Evolutionary conservation across 306 rosid species (phyloP).

Genomic region (Vicia sativa): DNA sequence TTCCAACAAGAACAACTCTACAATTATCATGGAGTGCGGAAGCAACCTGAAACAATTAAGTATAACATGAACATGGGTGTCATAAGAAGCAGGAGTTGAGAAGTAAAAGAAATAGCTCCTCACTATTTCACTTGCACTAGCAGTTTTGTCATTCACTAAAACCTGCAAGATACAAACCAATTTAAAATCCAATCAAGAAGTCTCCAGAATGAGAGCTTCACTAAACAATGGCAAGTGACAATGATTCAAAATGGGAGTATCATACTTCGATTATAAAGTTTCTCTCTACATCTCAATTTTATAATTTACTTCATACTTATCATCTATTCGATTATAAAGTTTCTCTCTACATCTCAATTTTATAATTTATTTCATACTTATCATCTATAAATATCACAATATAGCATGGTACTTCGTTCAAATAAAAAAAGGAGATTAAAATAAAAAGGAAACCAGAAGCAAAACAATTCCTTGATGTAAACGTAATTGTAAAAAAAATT

Average conservation of each 20-base stretch:
- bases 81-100: constrained; percentile 24
- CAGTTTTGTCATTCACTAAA: constrained; percentile 89
- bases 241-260: constrained; percentile 16
- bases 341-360: no score
- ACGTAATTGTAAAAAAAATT: constrained; percentile 24
- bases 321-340: no score
- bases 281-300: constrained; percentile 16
- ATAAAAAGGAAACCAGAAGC: constrained; percentile 5
- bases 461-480: constrained; percentile 39
- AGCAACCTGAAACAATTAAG: constrained; percentile 80
- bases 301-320: constrained; percentile 4
- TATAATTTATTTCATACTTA: no score
- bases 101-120: constrained; percentile 52
- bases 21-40: constrained; percentile 96
- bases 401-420: neutral
- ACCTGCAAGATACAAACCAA: constrained; percentile 60
- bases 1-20: constrained; percentile 94
- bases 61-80: constrained; percentile 22
- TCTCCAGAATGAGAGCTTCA: constrained; percentile 21
- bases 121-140: constrained; percentile 99
- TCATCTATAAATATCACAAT: constrained; percentile 5
- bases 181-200: constrained; percentile 40
- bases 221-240: neutral
- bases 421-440: constrained; percentile 23
- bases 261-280: neutral